These are phyloP conservation scores for Penicillium argentinense DNA, from an alignment of 495 filamentous ascomycete species.

Conservation along the genomic window DNA sequence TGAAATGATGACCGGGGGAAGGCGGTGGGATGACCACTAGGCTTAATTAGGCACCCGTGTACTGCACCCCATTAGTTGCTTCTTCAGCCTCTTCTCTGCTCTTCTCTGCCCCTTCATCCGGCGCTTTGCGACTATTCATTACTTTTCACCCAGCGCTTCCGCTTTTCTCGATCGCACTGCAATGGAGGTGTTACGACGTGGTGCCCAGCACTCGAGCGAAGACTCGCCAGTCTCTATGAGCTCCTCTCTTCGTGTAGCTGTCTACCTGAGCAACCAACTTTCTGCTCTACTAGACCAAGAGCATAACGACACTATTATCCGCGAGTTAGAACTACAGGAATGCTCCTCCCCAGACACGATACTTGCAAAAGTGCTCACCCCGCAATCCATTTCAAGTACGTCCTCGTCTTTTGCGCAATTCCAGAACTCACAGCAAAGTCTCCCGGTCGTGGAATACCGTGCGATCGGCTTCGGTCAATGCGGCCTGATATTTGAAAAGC, in stretches of 20 bases:
- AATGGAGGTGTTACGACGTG: background rate
- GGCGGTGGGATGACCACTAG: too few species aligned
- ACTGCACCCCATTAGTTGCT: too few species aligned
- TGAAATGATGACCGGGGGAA: too few species aligned
- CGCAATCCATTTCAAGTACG: background rate
- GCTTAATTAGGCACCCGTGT: too few species aligned
- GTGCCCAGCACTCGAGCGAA: constrained; percentile 1
- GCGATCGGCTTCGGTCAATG: constrained; percentile 13
- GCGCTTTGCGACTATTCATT: too few species aligned
- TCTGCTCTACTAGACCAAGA: constrained; percentile 2
- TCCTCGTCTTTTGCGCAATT: background rate
- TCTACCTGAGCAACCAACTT: constrained; percentile 1
- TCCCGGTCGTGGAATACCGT: constrained; percentile 1
- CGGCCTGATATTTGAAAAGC: constrained; percentile 9
- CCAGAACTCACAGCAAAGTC: background rate
- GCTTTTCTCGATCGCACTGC: too few species aligned
- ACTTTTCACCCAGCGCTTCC: too few species aligned
- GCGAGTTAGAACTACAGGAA: background rate
- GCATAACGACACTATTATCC: constrained; percentile 2
- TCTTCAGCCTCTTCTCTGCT: too few species aligned
- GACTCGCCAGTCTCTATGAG: background rate
- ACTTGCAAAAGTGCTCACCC: constrained; percentile 4
- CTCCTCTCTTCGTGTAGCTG: constrained; percentile 1
- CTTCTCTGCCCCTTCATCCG: too few species aligned
- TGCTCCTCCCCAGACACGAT: constrained; percentile 2